A percentile compares a stretch with the other conserved stretches of the same genome.
Evolutionary conservation across 768 basidiomycete species (phyloP).

Genomic region (Calocybe indica): DNA sequence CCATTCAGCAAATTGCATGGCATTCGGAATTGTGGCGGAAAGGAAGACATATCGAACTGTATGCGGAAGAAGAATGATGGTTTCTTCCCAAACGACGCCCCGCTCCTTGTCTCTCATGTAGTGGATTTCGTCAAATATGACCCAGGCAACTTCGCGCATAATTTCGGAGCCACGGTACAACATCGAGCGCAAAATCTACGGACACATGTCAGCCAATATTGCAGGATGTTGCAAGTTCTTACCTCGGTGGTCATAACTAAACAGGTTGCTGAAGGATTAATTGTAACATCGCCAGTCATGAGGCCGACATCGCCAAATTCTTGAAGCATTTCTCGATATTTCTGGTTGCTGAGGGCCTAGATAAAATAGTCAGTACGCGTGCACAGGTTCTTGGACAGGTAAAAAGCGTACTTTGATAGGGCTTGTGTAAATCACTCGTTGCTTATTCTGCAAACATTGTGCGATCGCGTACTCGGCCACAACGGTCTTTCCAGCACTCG

Average conservation of each 20-base stretch:
- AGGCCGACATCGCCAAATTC: conserved; percentile 98
- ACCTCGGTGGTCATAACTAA: conserved; percentile 99
- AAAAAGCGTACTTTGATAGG: conserved; percentile 84
- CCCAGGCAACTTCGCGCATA: conserved; percentile 99
- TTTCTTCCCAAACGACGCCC: conserved; percentile 99
- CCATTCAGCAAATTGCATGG: conserved; percentile 99
- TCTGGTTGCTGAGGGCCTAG: conserved; percentile 97
- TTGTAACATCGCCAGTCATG: conserved; percentile 99
- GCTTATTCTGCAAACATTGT: conserved; percentile 87
- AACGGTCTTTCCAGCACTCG: conserved; percentile 98
- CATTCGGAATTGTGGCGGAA: conserved; percentile 98
- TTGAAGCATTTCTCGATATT: conserved; percentile 96
- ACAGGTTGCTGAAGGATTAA: conserved; percentile 95
- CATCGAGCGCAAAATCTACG: conserved; percentile 96
- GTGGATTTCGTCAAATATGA: conserved; percentile 98
- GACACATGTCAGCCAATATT: neutral
- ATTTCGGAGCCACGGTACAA: conserved; percentile 97
- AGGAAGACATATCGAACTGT: conserved; percentile 97
- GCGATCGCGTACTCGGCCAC: conserved; percentile 99
- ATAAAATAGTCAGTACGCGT: conserved; percentile 12
- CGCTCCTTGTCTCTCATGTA: conserved; percentile 99
- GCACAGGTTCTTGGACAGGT: conserved; percentile 3
- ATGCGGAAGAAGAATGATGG: conserved; percentile 94
- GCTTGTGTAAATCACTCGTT: conserved; percentile 98
- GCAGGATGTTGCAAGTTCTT: conserved; percentile 12